Evolutionary conservation across 306 rosid species (phyloP), one percentile per base, ranked within the genome.

Genomic region (Dicorynia guianensis): DNA sequence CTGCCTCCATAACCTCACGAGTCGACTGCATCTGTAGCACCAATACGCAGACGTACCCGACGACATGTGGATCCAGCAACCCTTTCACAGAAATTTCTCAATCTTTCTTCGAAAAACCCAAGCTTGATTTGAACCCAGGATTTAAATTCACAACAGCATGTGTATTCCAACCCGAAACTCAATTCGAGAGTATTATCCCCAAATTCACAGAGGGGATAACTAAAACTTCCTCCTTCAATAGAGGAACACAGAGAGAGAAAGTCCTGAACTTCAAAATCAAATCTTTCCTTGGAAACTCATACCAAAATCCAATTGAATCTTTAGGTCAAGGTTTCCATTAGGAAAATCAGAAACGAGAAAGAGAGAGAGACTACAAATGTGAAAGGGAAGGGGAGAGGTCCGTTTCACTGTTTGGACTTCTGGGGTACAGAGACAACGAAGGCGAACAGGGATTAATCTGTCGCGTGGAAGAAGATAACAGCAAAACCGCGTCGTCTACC

Each of bases 21-120:
- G 83, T 1, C 92, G 93, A 60, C 84, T 87, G 78, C 98, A 91
- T 14, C 93, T 76, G 80, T 91, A 86, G 65, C 98, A 93, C 98
- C 97, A 93, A 76, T 83, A 86, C 18, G 89, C 85, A 11, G 85
- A 60, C 49, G 84, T 79, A 71, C 83, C 79, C 11, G 93, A 81
- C 48, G 88, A 81, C 86, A 79, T 85, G 76, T 63, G 43, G 83
- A 77, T 79, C 85, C 38, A 57, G 67, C 11, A n/a, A 13, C 7
- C 11, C 19, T 15, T 14, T 18, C 13, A 2, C 34, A 35, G 15
- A 63, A 54, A 34, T 1, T 9, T 15, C 18, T 46, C 18, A 1
- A 14, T 4, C 9, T 46, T 67, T 7, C 46, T 1, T 5, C 7
- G 19, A 11, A 67, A 36, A 14, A 49, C 11, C 49, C 14, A 54